phyloP scores from a whole-genome alignment of 2,329 filamentous ascomycete genomes.

The Claviceps sorghi region DNA sequence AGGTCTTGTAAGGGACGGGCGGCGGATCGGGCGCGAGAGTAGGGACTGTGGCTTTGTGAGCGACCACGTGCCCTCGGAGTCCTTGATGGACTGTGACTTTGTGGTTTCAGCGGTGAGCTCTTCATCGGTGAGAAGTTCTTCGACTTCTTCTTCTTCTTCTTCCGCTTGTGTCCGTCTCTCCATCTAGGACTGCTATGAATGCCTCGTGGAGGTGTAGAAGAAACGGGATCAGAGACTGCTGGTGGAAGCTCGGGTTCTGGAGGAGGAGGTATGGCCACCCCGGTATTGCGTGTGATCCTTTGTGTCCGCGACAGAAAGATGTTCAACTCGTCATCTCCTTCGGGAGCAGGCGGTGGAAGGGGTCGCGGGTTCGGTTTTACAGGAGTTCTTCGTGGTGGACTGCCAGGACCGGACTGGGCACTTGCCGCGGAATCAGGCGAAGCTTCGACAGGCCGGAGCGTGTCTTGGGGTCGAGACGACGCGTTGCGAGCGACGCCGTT shows the following conservation, averaged over 20 bases:
- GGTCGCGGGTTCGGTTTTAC: slow-evolving; percentile 30
- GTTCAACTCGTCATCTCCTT: slow-evolving; percentile 16
- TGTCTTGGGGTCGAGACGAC: slow-evolving; percentile 9
- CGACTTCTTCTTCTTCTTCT: slow-evolving; percentile 14
- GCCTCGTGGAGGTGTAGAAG: slow-evolving; percentile 40
- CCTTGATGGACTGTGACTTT: slow-evolving; percentile 17
- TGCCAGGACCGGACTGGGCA: slow-evolving; percentile 19
- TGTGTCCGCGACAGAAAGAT: slow-evolving; percentile 17
- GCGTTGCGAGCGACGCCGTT: slow-evolving; percentile 11
- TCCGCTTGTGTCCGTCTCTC: slow-evolving; percentile 18
- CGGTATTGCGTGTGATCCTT: slow-evolving; percentile 17
- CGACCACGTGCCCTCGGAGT: slow-evolving; percentile 2
- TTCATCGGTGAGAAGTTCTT: slow-evolving; percentile 20
- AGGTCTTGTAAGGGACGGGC: slow-evolving; percentile 3
- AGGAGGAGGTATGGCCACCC: slow-evolving; percentile 13
- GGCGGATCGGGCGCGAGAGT: background rate
- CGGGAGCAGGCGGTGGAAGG: slow-evolving; percentile 27
- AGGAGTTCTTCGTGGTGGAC: slow-evolving; percentile 25
- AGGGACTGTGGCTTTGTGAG: slow-evolving; percentile 3
- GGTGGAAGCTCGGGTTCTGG: slow-evolving; percentile 52
- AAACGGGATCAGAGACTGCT: slow-evolving; percentile 36
- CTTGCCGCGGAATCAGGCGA: slow-evolving; percentile 8
- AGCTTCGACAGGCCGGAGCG: slow-evolving; percentile 4
- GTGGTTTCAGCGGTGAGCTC: slow-evolving; percentile 36
- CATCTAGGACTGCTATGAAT: slow-evolving; percentile 45